Evolutionary conservation across 2,329 filamentous ascomycete species (phyloP).

Genomic region (Botrytis tulipae): DNA sequence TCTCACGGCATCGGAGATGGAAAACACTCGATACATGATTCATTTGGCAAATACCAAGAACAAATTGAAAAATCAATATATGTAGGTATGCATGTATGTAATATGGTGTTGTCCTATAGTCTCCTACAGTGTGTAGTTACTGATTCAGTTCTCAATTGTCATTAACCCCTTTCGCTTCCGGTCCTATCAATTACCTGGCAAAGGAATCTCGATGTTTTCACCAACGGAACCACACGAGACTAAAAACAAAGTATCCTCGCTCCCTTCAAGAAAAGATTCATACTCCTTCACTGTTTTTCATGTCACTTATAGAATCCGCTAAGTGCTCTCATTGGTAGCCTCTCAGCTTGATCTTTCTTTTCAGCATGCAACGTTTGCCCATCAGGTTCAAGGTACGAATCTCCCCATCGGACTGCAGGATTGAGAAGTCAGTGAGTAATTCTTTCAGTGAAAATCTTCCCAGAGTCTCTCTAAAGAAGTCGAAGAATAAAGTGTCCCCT

Average conservation of each 20-base stretch:
- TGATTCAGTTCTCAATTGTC: not conserved
- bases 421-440: not conserved
- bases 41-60: not conserved
- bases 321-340: not conserved
- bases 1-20: not conserved
- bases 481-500: not conserved
- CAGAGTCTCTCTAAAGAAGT: not conserved
- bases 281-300: not conserved
- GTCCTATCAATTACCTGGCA: not conserved
- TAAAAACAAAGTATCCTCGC: not conserved
- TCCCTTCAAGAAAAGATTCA: not conserved
- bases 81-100: not conserved
- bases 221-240: not conserved
- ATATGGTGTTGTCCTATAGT: not conserved
- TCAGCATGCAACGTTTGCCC: not conserved
- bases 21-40: not conserved
- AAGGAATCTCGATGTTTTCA: not conserved
- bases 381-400: constrained; percentile 3
- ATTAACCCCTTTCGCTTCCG: not conserved
- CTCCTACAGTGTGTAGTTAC: not conserved
- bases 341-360: not conserved
- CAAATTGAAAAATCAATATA: not conserved
- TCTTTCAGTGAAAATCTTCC: not conserved
- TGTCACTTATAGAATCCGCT: constrained; percentile 5
- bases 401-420: not conserved